Base-by-base conservation (phyloP, 768 basidiomycete genomes). In the Mrakia frigida region DNA sequence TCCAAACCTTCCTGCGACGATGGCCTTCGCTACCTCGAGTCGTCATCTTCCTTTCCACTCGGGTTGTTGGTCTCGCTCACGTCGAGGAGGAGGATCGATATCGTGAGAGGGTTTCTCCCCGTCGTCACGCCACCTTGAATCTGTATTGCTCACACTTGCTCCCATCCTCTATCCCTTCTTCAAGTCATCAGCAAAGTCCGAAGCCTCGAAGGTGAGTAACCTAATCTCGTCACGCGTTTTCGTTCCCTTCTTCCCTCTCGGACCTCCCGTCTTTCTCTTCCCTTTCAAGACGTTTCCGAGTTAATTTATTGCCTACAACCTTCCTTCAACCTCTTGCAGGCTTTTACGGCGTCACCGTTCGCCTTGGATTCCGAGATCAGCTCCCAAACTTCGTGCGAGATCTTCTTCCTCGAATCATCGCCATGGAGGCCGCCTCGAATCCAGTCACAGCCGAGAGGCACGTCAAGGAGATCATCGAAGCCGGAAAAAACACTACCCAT, bases 21-120 rank as follows among this genome's bases (percentile, higher is more conserved):
- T 89, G 89, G 88, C 90, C 90, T 33, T 87, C 89, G 21, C 85
- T 91, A 25, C 90, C 90, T 43, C 85, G 86, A 3, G 86, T 90
- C 41, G 87, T 89, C 28, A 86, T 91, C 53, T 91, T 91, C 82
- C 84, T 90, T 21, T 88, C 89, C 0, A 87, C 89, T 43, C 85
- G 85, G 37, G 83, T 88, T 41, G 84, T 88, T 6, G 87, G 88
- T 11, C 81, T 86, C 7, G 84, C 89, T 6, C 85, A 86, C 67
- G 86, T 90, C 18, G 73, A 80, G 1, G 70, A 77, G 23, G 85
- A 86, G 31, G 87, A 90, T 46, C 86, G 87, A 9, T 90, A 89
- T 80, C 56, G 56, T 56, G 13, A 25, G 56, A 41, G 46, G 16
- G 2, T 50, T 50, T 50, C 56, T 1, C 28, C 10, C 56, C 56